Evolutionary conservation across 495 filamentous ascomycete genomes (phyloP).

Genomic region (Aspergillus egyptiacus): DNA sequence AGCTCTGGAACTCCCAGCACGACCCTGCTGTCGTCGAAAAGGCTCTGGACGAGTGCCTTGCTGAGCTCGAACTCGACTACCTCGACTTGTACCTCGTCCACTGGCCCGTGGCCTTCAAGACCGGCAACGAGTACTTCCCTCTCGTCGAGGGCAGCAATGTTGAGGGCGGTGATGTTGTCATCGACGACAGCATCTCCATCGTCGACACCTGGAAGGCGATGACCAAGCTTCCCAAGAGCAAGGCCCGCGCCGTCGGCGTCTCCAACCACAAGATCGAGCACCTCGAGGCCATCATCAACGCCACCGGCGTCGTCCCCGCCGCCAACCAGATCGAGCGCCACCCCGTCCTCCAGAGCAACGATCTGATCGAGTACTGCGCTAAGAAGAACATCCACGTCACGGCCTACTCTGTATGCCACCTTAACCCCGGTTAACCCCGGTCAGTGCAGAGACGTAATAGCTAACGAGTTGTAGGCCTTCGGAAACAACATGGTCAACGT

Average conservation of each 20-base stretch:
- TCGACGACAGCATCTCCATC: conserved; percentile 44
- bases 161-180: conserved; percentile 36
- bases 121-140: conserved; percentile 41
- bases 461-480: conserved; percentile 30
- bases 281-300: conserved; percentile 47
- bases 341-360: conserved; percentile 41
- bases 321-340: conserved; percentile 50
- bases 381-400: conserved; percentile 46
- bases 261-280: conserved; percentile 45
- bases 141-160: conserved; percentile 30
- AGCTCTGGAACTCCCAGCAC: conserved; percentile 48
- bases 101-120: conserved; percentile 46
- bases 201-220: conserved; percentile 50
- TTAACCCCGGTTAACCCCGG: neutral
- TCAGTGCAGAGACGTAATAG: neutral
- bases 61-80: conserved; percentile 45
- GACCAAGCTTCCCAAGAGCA: conserved; percentile 47
- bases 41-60: conserved; percentile 41
- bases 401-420: conserved; percentile 38
- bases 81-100: conserved; percentile 50
- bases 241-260: conserved; percentile 46
- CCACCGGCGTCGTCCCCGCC: conserved; percentile 42
- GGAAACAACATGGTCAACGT: conserved; percentile 42
- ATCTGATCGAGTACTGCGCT: conserved; percentile 39
- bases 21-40: conserved; percentile 41